Percentiles rank a stretch among this genome's conserved stretches.
Evolutionary conservation across 805 yeast genomes (phyloP).

Genomic region (Pichia heedii): DNA sequence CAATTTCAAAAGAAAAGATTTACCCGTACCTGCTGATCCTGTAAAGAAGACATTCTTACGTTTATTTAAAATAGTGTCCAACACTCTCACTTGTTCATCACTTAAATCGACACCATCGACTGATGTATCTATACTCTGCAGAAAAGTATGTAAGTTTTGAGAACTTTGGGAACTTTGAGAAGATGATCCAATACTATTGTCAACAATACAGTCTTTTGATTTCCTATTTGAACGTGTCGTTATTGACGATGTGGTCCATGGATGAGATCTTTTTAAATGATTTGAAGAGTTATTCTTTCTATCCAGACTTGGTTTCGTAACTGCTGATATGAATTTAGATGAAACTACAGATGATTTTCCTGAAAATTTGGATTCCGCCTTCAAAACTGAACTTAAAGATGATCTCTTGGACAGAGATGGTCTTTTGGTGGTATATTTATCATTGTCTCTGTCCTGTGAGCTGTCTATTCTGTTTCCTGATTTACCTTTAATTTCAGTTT

Average conservation of each 20-base stretch:
- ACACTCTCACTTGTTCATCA: conserved; percentile 37
- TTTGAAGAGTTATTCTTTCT: background rate
- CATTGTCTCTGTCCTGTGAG: too few species aligned
- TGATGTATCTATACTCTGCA: conserved; percentile 2
- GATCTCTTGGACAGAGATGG: background rate
- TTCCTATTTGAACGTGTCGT: background rate
- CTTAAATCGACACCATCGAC: conserved; percentile 4
- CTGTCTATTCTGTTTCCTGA: too few species aligned
- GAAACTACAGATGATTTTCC: conserved; percentile 6
- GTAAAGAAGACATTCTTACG: conserved; percentile 59
- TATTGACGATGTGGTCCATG: conserved; percentile 1
- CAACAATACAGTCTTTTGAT: conserved; percentile 1
- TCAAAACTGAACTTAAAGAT: conserved; percentile 2
- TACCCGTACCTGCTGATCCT: conserved; percentile 87
- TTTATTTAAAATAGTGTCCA: conserved; percentile 42
- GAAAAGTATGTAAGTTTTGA: too few species aligned
- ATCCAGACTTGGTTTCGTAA: background rate
- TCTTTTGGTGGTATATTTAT: background rate
- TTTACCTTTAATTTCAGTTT: too few species aligned
- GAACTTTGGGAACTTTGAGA: too few species aligned
- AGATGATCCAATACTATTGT: background rate
- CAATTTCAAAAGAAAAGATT: conserved; percentile 57
- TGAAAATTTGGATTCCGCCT: conserved; percentile 7
- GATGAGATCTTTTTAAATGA: conserved; percentile 1
- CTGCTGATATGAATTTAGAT: conserved; percentile 1